Conservation (phyloP, 768 basidiomycete species). For the Tricholoma terreum region DNA sequence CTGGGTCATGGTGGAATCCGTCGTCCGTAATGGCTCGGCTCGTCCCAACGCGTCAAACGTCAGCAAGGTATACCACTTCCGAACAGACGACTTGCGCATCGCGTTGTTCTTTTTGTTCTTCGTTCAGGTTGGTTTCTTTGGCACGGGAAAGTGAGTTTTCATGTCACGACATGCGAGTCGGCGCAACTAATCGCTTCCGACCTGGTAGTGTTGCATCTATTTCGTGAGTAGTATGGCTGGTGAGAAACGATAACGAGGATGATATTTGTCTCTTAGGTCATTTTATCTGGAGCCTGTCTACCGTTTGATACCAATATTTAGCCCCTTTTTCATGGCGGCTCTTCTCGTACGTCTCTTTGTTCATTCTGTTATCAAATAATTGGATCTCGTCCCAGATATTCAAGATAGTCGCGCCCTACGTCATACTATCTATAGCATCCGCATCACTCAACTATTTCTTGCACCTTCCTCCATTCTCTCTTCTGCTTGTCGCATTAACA, state of each 20-base stretch:
- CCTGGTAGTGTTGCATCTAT: conserved; percentile 71
- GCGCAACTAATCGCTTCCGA: conserved; percentile 4
- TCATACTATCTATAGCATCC: conserved; percentile 68
- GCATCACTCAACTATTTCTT: conserved; percentile 67
- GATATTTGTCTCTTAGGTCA: conserved; percentile 38
- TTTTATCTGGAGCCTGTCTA: conserved; percentile 90
- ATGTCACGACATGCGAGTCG: neutral
- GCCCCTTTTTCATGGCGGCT: conserved; percentile 77
- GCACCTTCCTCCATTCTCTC: conserved; percentile 71
- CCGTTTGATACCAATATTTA: conserved; percentile 81
- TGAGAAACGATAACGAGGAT: neutral
- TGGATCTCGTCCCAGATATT: conserved; percentile 48
- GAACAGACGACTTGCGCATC: conserved; percentile 63
- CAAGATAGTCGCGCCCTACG: conserved; percentile 80
- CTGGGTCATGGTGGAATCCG: conserved; percentile 67
- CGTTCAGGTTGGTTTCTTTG: conserved; percentile 84
- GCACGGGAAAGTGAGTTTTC: conserved; percentile 70
- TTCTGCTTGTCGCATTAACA: conserved; percentile 73
- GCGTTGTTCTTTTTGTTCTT: conserved; percentile 84
- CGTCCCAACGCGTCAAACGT: conserved; percentile 7
- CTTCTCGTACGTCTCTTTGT: conserved; percentile 48
- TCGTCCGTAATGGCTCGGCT: conserved; percentile 13
- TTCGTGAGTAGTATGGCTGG: conserved; percentile 46
- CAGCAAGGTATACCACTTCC: conserved; percentile 40
- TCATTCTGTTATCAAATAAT: neutral